These are phyloP conservation scores for Botrytis paeoniae DNA, from an alignment of 2,329 filamentous ascomycete genomes.

Conservation along the genomic window DNA sequence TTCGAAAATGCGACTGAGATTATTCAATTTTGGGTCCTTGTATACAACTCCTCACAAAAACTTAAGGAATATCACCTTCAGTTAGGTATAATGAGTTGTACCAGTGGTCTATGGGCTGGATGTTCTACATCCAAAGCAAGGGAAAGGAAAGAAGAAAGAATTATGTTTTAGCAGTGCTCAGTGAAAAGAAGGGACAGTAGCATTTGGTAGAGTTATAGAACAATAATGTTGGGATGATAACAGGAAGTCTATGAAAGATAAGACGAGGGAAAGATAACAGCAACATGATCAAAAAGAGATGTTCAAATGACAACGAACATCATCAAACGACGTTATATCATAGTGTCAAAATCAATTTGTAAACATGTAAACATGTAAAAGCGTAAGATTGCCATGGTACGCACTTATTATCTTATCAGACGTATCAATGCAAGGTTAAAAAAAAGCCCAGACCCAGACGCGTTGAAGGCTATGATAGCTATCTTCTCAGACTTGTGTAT, in stretches of 20 bases:
- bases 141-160: background rate
- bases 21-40: background rate
- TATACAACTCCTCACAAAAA: background rate
- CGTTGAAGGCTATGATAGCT: background rate
- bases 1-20: rapidly evolving
- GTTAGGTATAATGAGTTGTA: background rate
- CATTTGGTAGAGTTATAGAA: background rate
- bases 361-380: background rate
- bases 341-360: background rate
- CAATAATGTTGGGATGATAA: background rate
- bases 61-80: background rate
- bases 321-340: background rate
- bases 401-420: background rate
- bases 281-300: background rate
- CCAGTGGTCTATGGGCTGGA: background rate
- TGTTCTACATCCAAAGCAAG: background rate
- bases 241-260: background rate
- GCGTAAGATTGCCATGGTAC: background rate
- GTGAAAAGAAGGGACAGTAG: background rate
- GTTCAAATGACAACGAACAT: background rate
- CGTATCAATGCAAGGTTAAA: background rate
- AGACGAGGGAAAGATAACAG: background rate
- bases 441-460: background rate
- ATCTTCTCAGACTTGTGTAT: background rate
- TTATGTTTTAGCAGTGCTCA: background rate